Evolutionary conservation across 2,329 filamentous ascomycete genomes (phyloP), one percentile per base, ranked within the genome.

Genomic region (Elsinoe australis): DNA sequence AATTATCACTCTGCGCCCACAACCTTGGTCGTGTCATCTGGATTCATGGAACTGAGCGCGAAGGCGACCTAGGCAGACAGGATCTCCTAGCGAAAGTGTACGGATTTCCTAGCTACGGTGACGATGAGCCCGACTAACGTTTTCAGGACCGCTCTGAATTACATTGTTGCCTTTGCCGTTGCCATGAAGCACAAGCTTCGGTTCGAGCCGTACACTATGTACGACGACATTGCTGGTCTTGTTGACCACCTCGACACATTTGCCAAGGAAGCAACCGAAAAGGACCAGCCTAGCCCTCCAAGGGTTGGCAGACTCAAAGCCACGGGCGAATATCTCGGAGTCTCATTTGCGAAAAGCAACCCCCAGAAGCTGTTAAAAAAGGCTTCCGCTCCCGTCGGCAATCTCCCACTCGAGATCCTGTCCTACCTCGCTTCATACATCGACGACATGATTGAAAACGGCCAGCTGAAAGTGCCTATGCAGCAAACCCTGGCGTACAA

Each of bases 331-430:
- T 85, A 84, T 54, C 74, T 94, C 0, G 87, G 87, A 3, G 65
- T 94, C 4, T 79, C 83, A 0, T 86, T 90, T 58, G 84, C 85
- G 4, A 74, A 79, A 50, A 84, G 80, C 46, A 92, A 92, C 66
- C 87, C 87, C 0, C 76, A 84, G 50, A 88, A 88, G 68, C 67
- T 76, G 36, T 72, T 92, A 64, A 92, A 92, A 73, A 75, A 76
- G 34, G 77, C 84, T 10, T 75, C 78, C 53, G 78, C 76, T 55
- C 85, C 86, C 1, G 73, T 90, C 9, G 87, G 87, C 48, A 89
- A 94, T 63, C 72, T 90, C n/a, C 87, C 87, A 0, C 71, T 90
- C 6, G 87, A 94, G 62, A 85, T 92, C 47, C 71, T 92, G 22
- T 83, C 75, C 59, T 82, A 90, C 61, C 65, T 92, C 3, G 77